phyloP scores from a whole-genome alignment of 345 rosid genomes.

The Lepidium aucheri region DNA sequence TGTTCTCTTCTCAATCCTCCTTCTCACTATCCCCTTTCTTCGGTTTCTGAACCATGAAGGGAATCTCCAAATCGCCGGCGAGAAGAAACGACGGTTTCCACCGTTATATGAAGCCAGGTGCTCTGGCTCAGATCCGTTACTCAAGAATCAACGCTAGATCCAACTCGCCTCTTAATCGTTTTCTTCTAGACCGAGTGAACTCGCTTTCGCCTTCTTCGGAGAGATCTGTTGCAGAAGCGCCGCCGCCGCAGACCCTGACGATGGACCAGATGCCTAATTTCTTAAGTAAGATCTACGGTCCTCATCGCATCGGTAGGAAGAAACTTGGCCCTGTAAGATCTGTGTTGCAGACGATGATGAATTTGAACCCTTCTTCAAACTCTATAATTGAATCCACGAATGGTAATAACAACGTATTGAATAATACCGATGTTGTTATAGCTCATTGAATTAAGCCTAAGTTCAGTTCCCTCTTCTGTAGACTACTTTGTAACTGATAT shows the following conservation, averaged over 20 bases:
- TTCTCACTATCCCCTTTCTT: not conserved
- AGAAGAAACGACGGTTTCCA: conserved; percentile 32
- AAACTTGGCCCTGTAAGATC: conserved; percentile 45
- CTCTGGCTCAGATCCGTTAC: conserved; percentile 49
- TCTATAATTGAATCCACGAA: conserved; percentile 18
- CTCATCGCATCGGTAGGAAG: conserved; percentile 40
- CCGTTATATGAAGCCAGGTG: conserved; percentile 53
- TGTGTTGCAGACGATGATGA: conserved; percentile 15
- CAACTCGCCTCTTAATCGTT: not conserved
- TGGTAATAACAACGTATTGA: conserved; percentile 21
- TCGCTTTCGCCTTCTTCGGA: not conserved
- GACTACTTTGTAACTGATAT: conserved; percentile 5
- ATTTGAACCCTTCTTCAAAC: conserved; percentile 15
- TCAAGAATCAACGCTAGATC: conserved; percentile 43
- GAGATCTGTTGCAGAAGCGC: not conserved
- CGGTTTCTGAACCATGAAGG: conserved; percentile 19
- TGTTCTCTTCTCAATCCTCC: not conserved
- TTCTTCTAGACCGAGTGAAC: not conserved
- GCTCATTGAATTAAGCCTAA: conserved; percentile 40
- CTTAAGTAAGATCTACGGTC: conserved; percentile 31
- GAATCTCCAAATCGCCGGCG: conserved; percentile 21
- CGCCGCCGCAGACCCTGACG: not conserved
- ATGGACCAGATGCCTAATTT: conserved; percentile 36
- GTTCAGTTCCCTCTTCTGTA: not conserved
- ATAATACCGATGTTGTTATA: conserved; percentile 29